phyloP scores from a whole-genome alignment of 148 eudicot species.

The Arctostaphylos glauca region DNA sequence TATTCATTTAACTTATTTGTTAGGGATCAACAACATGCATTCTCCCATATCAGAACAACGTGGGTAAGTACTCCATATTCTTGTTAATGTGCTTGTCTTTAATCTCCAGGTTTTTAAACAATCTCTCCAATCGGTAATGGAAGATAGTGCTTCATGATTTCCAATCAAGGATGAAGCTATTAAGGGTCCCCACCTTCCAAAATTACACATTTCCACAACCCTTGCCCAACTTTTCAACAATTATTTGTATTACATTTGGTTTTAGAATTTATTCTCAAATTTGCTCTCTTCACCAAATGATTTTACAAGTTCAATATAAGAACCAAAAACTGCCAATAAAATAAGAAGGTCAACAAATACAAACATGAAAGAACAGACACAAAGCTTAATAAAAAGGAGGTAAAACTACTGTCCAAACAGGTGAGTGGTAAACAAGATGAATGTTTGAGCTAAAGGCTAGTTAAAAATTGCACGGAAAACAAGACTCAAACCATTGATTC shows the following conservation, averaged over 20 bases:
- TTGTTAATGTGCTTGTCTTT: too few species aligned
- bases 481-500: neutral
- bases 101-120: too few species aligned
- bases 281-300: too few species aligned
- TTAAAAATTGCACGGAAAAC: neutral
- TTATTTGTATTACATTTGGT: too few species aligned
- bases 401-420: too few species aligned
- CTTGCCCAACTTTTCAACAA: too few species aligned
- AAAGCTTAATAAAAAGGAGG: neutral
- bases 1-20: neutral
- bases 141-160: neutral
- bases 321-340: neutral
- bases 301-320: neutral
- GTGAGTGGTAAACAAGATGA: neutral
- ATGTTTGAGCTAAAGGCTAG: neutral
- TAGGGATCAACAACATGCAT: neutral
- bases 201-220: too few species aligned
- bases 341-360: neutral
- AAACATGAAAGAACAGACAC: too few species aligned
- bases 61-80: neutral
- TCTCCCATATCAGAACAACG: neutral
- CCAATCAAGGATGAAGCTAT: neutral
- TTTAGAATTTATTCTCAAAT: too few species aligned
- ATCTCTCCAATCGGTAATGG: too few species aligned
- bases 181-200: too few species aligned